These are phyloP conservation scores for Mycena galericulata DNA, from an alignment of 768 basidiomycete genomes.

Conservation along the genomic window DNA sequence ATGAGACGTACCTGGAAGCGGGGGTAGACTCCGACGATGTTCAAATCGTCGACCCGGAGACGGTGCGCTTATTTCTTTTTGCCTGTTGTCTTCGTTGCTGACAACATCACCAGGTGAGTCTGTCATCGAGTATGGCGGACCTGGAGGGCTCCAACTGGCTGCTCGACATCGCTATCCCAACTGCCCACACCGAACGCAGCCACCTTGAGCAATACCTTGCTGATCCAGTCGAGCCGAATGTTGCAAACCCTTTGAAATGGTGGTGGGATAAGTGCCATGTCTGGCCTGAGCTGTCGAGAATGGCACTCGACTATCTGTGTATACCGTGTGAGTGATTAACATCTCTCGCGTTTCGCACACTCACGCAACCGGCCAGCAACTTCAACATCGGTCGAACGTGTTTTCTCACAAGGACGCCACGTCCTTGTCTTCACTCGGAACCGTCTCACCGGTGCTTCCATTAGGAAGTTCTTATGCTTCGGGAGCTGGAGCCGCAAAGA, in stretches of 20 bases:
- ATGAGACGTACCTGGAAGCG: not conserved
- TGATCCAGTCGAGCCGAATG: conserved; percentile 5
- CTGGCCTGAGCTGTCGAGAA: conserved; percentile 21
- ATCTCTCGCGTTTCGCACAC: too few relatives aligned
- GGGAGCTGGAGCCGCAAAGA: too few relatives aligned
- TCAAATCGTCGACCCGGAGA: not conserved
- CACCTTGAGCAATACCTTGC: conserved; percentile 8
- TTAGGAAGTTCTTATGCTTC: too few relatives aligned
- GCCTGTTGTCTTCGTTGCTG: too few relatives aligned
- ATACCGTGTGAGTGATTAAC: conserved; percentile 27
- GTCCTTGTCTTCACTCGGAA: conserved; percentile 33
- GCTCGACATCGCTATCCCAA: not conserved
- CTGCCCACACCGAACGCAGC: not conserved
- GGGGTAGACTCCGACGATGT: not conserved
- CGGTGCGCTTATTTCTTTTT: not conserved
- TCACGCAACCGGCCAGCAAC: conserved; percentile 14
- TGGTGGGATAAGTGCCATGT: conserved; percentile 24
- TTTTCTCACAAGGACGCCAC: conserved; percentile 32
- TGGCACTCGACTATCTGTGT: conserved; percentile 31
- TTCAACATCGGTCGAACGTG: conserved; percentile 23
- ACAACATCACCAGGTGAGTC: not conserved
- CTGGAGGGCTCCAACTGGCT: not conserved
- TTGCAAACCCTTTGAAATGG: conserved; percentile 16
- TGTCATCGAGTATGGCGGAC: not conserved
- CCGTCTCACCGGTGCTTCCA: not conserved